A percentile compares a stretch with the other conserved stretches of the same genome.
Evolutionary conservation across 257 asterid species (phyloP).

Genomic region (Solanum bulbocastanum): DNA sequence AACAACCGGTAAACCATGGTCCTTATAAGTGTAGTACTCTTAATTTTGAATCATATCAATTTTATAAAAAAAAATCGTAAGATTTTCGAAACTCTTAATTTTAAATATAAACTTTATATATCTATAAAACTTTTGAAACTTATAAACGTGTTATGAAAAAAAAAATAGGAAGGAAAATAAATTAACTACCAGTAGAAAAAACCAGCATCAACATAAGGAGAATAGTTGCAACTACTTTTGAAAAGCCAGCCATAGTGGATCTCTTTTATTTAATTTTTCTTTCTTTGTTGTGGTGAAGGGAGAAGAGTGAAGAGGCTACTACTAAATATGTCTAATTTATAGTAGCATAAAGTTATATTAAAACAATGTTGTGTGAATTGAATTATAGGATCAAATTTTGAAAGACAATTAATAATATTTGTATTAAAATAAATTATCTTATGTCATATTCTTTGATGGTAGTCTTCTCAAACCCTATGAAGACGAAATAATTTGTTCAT

Average conservation of each 20-base stretch:
- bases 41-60: neutral
- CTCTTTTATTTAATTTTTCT: neutral
- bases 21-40: neutral
- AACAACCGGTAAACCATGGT: neutral
- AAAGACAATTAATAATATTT: too few species aligned
- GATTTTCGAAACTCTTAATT: neutral
- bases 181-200: neutral
- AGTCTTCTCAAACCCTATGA: neutral
- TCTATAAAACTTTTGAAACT: neutral
- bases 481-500: neutral
- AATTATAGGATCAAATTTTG: too few species aligned
- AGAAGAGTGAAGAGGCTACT: neutral
- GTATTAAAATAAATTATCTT: too few species aligned
- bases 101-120: too few species aligned
- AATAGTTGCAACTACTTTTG: neutral
- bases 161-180: neutral
- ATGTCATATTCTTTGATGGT: neutral
- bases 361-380: neutral
- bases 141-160: neutral
- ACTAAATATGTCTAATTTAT: neutral
- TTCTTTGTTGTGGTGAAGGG: neutral
- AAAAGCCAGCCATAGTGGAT: neutral
- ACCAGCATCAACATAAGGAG: neutral
- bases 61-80: neutral
- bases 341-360: neutral